phyloP scores from a whole-genome alignment of 2,329 filamentous ascomycete species.

The Cercospora sesami region DNA sequence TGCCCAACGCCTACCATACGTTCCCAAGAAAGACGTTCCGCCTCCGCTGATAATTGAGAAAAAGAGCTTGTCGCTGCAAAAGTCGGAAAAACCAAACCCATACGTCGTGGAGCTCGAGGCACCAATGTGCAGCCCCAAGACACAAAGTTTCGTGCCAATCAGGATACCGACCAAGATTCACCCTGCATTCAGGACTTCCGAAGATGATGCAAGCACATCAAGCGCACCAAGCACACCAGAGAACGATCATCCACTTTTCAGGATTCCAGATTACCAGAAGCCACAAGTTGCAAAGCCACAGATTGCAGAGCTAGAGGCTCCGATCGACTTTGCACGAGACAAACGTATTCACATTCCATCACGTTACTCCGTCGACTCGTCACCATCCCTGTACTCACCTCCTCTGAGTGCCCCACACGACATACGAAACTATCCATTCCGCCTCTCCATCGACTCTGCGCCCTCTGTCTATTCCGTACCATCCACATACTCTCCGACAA shows the following conservation, averaged over 20 bases:
- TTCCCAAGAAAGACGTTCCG: neutral
- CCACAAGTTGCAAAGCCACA: neutral
- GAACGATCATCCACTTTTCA: neutral
- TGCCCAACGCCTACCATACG: neutral
- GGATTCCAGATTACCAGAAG: neutral
- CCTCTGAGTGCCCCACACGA: neutral
- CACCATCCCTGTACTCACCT: neutral
- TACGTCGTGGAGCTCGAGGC: neutral
- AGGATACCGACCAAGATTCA: neutral
- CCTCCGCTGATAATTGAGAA: neutral
- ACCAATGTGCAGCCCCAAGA: neutral
- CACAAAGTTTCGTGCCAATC: neutral
- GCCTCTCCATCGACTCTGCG: neutral
- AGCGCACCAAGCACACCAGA: neutral
- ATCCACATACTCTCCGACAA: neutral
- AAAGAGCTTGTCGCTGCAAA: neutral
- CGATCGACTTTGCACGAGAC: neutral
- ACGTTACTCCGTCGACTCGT: neutral
- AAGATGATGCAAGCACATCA: neutral
- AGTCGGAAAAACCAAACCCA: neutral
- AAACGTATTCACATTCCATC: neutral
- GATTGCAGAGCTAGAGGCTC: neutral
- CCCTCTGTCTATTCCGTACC: neutral
- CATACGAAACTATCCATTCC: neutral
- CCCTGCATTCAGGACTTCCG: neutral